Percentiles rank a stretch among this genome's conserved stretches.
Evolutionary conservation across 352 stramenopile genomes (phyloP).

Genomic region (Elongisporangium anandrum): DNA sequence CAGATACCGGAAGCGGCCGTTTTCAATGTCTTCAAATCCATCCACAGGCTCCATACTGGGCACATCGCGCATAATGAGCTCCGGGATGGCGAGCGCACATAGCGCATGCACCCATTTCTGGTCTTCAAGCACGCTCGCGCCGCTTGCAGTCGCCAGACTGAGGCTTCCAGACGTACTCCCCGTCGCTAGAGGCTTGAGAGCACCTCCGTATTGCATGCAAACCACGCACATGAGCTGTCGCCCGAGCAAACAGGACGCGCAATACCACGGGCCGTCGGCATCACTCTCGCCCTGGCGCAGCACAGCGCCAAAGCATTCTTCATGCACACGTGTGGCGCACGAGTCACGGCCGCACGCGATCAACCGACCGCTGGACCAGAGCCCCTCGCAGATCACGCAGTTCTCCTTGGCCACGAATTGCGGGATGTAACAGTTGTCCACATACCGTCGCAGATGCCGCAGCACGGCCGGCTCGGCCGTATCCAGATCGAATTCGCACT

Average conservation of each 20-base stretch:
- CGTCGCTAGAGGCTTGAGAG: constrained; percentile 63
- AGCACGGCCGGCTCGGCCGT: constrained; percentile 44
- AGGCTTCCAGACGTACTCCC: neutral
- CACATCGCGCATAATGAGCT: constrained; percentile 80
- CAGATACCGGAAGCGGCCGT: constrained; percentile 74
- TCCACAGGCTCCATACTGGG: constrained; percentile 80
- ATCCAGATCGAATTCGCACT: constrained; percentile 65
- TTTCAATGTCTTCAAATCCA: constrained; percentile 82
- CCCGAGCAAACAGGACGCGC: constrained; percentile 71
- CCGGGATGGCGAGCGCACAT: constrained; percentile 80
- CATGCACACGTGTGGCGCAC: constrained; percentile 64
- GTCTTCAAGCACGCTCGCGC: constrained; percentile 19
- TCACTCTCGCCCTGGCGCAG: constrained; percentile 26
- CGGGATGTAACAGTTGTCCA: constrained; percentile 75
- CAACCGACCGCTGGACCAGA: constrained; percentile 76
- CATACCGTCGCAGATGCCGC: constrained; percentile 58
- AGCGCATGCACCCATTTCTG: constrained; percentile 84
- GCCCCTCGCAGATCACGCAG: constrained; percentile 72
- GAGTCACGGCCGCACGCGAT: constrained; percentile 65
- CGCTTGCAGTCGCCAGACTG: neutral
- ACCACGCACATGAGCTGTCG: constrained; percentile 64
- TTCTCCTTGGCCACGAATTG: constrained; percentile 72
- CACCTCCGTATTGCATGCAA: constrained; percentile 75
- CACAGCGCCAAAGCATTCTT: constrained; percentile 81
- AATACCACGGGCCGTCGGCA: constrained; percentile 60